These are phyloP conservation scores for Claviceps purpurea DNA, from an alignment of 2,329 filamentous ascomycete genomes.

Conservation along the genomic window DNA sequence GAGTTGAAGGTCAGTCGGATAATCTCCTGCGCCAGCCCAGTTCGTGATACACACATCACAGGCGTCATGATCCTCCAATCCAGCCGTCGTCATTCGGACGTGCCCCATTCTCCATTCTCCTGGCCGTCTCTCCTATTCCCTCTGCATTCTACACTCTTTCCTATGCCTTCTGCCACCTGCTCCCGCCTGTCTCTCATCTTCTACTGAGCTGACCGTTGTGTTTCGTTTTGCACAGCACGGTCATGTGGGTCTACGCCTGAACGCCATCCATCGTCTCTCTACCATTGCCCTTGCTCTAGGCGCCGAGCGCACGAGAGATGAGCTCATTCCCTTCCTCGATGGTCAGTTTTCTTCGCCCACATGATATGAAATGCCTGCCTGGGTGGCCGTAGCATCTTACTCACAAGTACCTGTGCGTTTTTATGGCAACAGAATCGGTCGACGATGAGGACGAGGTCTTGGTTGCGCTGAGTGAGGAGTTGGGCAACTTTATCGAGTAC, in stretches of 20 bases:
- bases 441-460: conserved; percentile 98
- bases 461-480: conserved; percentile 90
- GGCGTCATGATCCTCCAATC: not conserved
- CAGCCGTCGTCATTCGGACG: conserved; percentile 4
- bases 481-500: conserved; percentile 94
- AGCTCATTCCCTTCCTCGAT: conserved; percentile 97
- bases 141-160: not conserved
- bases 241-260: conserved; percentile 93
- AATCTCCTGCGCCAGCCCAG: conserved; percentile 1
- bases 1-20: conserved; percentile 74
- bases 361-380: not conserved
- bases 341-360: conserved; percentile 45
- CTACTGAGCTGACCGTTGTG: conserved; percentile 14
- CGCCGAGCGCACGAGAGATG: conserved; percentile 90
- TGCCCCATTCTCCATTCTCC: conserved; percentile 5
- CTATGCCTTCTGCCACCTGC: not conserved
- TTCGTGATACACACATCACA: not conserved
- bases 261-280: conserved; percentile 94
- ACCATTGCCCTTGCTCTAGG: conserved; percentile 95
- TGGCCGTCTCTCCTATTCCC: conserved; percentile 1
- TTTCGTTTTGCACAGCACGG: conserved; percentile 56
- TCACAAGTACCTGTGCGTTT: not conserved
- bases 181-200: not conserved
- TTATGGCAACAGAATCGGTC: conserved; percentile 64
- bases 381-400: conserved; percentile 6